Base-by-base conservation (phyloP, 2,329 filamentous ascomycete species). In the Graphilbum fragrans region DNA sequence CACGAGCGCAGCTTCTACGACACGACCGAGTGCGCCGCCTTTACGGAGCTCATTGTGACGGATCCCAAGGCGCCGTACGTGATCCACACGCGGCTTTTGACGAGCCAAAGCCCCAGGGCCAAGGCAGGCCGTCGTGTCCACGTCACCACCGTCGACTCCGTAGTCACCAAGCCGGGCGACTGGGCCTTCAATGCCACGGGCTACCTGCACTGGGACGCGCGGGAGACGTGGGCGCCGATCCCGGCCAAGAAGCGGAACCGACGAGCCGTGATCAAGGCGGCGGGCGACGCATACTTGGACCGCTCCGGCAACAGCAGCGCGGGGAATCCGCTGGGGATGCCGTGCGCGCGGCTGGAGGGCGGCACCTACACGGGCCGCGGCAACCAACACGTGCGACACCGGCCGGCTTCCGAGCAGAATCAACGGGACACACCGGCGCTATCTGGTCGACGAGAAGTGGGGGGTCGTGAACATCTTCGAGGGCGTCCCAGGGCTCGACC, bases 11-110 rank as follows among this genome's bases (percentile, higher is more conserved):
- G 50, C 47, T 54, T 55, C 29, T 47, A 53, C 50, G 59, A 62
- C 52, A 57, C 56, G 43, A 53, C 25, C 8, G 25, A 14, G 8
- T 29, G 25, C 25, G 8, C 8, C 25, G 25, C 14, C 8, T 29
- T 29, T 50, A 59, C 55, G 16, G 59, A 62, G 50, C 50, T 58
- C 47, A 52, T 59, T 3, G 49, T 51, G 27, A 16, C 38, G 25
- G 39, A 44, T 20, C 37, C 54, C 21, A 11, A 37, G 32, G 50
- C 55, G 46, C 61, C 59, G 7, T 61, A 63, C 45, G 61, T 63
- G 17, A 49, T 62, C 41, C 58, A 57, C 38, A 56, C 55, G 18
- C 61, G 60, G n/a, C 39, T 23, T 5, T 55, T 29, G 8, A 14
- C 8, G 8, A 14, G 8, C 25, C 25, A 47, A 25, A 20, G 29